Conservation (phyloP, 1,139 yeast genomes). For the Suhomyces bolitotheri region DNA sequence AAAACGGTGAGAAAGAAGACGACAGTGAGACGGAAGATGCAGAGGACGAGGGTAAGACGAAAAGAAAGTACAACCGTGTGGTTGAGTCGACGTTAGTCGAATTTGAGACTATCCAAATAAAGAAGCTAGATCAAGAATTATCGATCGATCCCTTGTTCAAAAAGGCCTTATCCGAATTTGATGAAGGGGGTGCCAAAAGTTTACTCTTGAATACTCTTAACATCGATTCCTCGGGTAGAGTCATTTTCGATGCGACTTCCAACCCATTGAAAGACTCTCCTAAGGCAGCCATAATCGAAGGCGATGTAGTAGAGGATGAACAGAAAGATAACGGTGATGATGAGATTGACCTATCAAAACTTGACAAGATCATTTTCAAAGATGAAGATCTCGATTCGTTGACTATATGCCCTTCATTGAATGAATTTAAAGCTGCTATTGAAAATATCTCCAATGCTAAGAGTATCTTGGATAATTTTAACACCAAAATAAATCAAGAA, state of each 20-base stretch:
- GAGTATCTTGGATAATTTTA: slow-evolving; percentile 23
- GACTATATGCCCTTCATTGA: slow-evolving; percentile 64
- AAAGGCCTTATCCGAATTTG: slow-evolving; percentile 87
- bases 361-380: slow-evolving; percentile 27
- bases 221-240: slow-evolving; percentile 57
- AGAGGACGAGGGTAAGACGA: slow-evolving; percentile 25
- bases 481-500: slow-evolving; percentile 30
- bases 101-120: slow-evolving; percentile 63
- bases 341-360: slow-evolving; percentile 21
- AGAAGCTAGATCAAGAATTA: slow-evolving; percentile 73
- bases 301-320: slow-evolving; percentile 16
- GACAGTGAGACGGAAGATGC: slow-evolving; percentile 23
- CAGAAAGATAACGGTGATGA: slow-evolving; percentile 8
- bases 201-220: slow-evolving; percentile 69
- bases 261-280: slow-evolving; percentile 22
- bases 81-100: slow-evolving; percentile 49
- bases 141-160: slow-evolving; percentile 86
- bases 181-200: slow-evolving; percentile 94
- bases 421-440: slow-evolving; percentile 56
- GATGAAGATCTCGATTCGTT: slow-evolving; percentile 38
- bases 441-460: slow-evolving; percentile 60
- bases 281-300: slow-evolving; percentile 13
- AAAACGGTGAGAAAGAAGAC: slow-evolving; percentile 28
- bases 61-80: slow-evolving; percentile 41
- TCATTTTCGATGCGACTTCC: slow-evolving; percentile 61